Evolutionary conservation across 2,329 filamentous ascomycete genomes (phyloP), one percentile per base, ranked within the genome.

Genomic region (Aspergillus fijiensis): DNA sequence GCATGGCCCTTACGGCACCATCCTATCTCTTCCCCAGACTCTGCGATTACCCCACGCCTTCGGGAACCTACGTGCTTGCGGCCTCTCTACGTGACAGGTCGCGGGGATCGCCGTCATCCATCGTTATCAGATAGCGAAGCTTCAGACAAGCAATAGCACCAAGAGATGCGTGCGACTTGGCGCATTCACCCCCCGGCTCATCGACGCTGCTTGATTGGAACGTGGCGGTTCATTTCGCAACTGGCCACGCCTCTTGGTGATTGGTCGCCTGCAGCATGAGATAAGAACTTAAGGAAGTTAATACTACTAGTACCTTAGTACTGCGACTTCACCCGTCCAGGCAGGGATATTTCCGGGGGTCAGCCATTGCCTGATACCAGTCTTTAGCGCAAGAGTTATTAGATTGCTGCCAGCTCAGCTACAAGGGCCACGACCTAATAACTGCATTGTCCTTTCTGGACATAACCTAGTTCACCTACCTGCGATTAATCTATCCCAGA

Each of bases 1-100:
- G 14, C 39, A 45, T 45, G 39, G 39, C n/a, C 39, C 33, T 33
- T n/a, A 49, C 31, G 29, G 33, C 35, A 59, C 39, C 42, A 14
- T 14, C 47, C 31, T 55, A 16, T 35, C 23, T 47, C 49, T 58
- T 55, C 58, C 60, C 60, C 53, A 50, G 54, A 53, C 31, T 52
- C 23, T 29, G n/a, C 12, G 16, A 21, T 31, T 59, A 56, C 57
- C 57, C 57, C 60, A 35, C 60, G 42, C 25, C 49, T 27, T 49
- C 60, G 60, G 60, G 52, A 62, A 62, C 60, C 50, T 62, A 60
- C 60, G 60, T 45, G 53, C 35, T 29, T 29, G 29, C 47, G 31
- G 39, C 42, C 53, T 49, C 16, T 55, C 25, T 45, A 47, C 29
- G 25, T 55, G 54, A 42, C 51, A 53, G 48, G 31, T 14, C 31